phyloP scores from a whole-genome alignment of 768 basidiomycete genomes.

The Cubamyces lactineus region DNA sequence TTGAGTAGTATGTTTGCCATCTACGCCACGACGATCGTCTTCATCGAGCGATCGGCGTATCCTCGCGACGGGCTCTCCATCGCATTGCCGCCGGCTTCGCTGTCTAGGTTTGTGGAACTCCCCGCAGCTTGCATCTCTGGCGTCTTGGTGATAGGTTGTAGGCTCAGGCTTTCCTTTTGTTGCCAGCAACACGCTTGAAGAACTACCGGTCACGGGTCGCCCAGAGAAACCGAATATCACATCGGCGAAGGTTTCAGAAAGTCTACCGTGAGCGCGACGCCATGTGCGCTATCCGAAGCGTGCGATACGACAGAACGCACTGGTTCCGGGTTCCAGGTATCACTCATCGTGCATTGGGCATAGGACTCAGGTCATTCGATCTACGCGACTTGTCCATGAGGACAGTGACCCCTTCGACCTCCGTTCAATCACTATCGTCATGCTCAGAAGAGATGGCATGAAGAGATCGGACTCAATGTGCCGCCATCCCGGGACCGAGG shows the following conservation, averaged over 20 bases:
- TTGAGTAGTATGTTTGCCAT: not conserved
- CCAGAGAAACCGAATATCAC: not conserved
- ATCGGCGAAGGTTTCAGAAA: not conserved
- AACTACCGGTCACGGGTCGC: slow-evolving; percentile 2
- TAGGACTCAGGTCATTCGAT: not conserved
- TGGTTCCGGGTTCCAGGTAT: not conserved
- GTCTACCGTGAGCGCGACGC: not conserved
- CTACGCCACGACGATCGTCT: not conserved
- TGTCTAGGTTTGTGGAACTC: not conserved
- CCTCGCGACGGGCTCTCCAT: not conserved
- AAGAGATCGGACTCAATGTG: not conserved
- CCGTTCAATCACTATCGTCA: not conserved
- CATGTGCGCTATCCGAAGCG: slow-evolving; percentile 14
- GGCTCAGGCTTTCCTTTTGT: not conserved
- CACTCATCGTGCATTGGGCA: not conserved
- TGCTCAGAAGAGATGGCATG: too few species aligned
- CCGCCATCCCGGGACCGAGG: not conserved
- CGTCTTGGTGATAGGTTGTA: not conserved
- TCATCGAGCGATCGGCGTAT: not conserved
- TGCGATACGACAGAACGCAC: not conserved
- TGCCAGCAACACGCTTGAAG: not conserved
- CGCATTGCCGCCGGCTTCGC: not conserved
- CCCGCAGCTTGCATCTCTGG: not conserved
- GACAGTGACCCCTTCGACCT: not conserved
- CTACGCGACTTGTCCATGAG: not conserved